These are phyloP conservation scores for Nidula niveotomentosa DNA, from an alignment of 1,284 basidiomycete species.

Conservation along the genomic window DNA sequence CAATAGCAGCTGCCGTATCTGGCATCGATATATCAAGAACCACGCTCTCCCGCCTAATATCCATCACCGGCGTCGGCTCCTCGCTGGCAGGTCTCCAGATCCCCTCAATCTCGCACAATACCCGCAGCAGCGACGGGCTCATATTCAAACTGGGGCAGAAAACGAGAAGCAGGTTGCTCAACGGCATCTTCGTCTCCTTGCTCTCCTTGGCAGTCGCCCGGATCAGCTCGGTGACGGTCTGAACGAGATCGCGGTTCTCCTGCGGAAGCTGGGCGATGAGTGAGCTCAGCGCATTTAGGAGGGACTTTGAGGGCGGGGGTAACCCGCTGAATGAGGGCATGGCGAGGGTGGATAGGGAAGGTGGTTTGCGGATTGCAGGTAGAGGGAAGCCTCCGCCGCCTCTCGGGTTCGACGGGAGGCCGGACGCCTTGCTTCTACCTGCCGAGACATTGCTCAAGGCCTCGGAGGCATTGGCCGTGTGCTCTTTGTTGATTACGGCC, in stretches of 20 bases:
- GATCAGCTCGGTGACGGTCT: slow-evolving; percentile 74
- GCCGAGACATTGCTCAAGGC: slow-evolving; percentile 13
- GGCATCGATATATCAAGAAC: slow-evolving; percentile 26
- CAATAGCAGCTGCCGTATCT: slow-evolving; percentile 1
- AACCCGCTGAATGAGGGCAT: slow-evolving; percentile 62
- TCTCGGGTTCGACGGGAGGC: slow-evolving; percentile 44
- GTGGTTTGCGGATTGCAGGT: slow-evolving; percentile 64
- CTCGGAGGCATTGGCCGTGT: slow-evolving; percentile 29
- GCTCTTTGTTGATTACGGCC: slow-evolving; percentile 62
- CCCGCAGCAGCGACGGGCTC: slow-evolving; percentile 71
- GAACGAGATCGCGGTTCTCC: slow-evolving; percentile 73
- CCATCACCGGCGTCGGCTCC: slow-evolving; percentile 33
- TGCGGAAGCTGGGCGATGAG: slow-evolving; percentile 66
- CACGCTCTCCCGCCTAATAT: slow-evolving; percentile 38
- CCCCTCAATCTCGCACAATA: slow-evolving; percentile 68
- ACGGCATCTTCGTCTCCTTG: slow-evolving; percentile 80
- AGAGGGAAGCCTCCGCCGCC: slow-evolving; percentile 13
- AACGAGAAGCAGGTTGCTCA: slow-evolving; percentile 78
- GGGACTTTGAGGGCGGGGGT: slow-evolving; percentile 54
- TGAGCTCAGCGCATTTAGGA: slow-evolving; percentile 51
- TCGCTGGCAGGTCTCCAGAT: slow-evolving; percentile 51
- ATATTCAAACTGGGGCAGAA: slow-evolving; percentile 82
- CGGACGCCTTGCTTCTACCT: slow-evolving; percentile 24
- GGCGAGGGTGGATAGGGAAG: slow-evolving; percentile 73
- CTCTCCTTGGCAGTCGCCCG: slow-evolving; percentile 60